Percentiles rank a stretch among this genome's conserved stretches.
phyloP scores from a whole-genome alignment of 768 basidiomycete genomes.

The Podaxis carcinomalis region DNA sequence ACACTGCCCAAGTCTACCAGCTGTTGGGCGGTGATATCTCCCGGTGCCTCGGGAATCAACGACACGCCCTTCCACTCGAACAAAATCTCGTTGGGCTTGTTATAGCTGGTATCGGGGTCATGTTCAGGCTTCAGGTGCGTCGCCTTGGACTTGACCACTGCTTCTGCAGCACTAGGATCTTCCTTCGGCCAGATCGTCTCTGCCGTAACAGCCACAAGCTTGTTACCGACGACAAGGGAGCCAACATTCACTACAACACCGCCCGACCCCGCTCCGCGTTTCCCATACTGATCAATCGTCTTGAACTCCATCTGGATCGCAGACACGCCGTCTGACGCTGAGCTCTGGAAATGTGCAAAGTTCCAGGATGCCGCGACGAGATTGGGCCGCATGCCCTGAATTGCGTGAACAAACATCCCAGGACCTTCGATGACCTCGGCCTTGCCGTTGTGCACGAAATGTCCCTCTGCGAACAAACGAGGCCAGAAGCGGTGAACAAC shows the following conservation, averaged over 20 bases:
- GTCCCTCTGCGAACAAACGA: constrained; percentile 55
- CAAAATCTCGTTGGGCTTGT: constrained; percentile 59
- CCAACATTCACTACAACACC: constrained; percentile 85
- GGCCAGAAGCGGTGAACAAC: constrained; percentile 94
- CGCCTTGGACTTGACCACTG: constrained; percentile 55
- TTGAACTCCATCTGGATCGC: constrained; percentile 96
- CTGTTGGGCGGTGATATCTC: constrained; percentile 53
- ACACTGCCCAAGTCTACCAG: constrained; percentile 55
- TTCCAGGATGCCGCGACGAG: constrained; percentile 93
- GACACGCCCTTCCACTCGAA: constrained; percentile 81
- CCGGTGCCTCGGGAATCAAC: constrained; percentile 45
- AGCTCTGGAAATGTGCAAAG: constrained; percentile 87
- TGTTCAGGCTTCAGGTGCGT: constrained; percentile 53
- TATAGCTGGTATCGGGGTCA: constrained; percentile 83
- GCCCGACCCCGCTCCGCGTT: constrained; percentile 75
- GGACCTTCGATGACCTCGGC: constrained; percentile 53
- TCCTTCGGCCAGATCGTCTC: constrained; percentile 77
- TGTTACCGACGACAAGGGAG: constrained; percentile 74
- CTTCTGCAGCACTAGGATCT: constrained; percentile 29
- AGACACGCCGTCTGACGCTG: constrained; percentile 66
- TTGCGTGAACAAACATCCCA: constrained; percentile 92
- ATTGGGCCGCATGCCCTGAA: constrained; percentile 98
- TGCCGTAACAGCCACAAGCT: constrained; percentile 71
- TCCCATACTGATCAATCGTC: constrained; percentile 76
- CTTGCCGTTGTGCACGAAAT: constrained; percentile 62